Evolutionary conservation across 345 rosid genomes (phyloP).

Genomic region (Salix caprea): DNA sequence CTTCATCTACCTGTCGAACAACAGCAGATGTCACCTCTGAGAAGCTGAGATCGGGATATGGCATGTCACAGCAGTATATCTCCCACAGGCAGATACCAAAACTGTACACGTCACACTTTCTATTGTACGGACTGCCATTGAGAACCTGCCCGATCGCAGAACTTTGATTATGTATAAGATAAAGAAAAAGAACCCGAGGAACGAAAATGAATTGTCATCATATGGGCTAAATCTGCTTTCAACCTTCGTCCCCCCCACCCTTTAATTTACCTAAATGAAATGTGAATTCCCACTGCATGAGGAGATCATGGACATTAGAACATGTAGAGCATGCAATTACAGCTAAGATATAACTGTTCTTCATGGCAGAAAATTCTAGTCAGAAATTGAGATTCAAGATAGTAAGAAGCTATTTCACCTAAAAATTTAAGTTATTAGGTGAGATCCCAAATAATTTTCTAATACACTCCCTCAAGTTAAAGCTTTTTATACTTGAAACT

Average conservation of each 20-base stretch:
- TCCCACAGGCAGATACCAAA: conserved; percentile 43
- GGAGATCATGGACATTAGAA: neutral
- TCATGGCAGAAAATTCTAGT: neutral
- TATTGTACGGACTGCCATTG: conserved; percentile 31
- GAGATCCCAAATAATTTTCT: no score
- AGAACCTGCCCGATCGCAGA: conserved; percentile 26
- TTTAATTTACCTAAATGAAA: no score
- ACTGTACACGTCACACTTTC: conserved; percentile 41
- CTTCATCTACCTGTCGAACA: conserved; percentile 31
- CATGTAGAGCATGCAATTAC: neutral
- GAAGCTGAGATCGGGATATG: conserved; percentile 38
- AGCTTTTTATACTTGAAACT: accelerated
- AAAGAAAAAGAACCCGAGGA: neutral
- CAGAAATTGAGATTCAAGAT: neutral
- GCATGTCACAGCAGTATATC: conserved; percentile 44
- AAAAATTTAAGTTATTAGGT: no score
- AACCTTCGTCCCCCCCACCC: no score
- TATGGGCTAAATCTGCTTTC: neutral
- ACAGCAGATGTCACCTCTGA: conserved; percentile 38
- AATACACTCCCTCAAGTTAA: no score
- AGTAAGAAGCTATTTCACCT: accelerated
- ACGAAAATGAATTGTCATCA: neutral
- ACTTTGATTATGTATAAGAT: neutral
- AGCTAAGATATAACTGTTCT: neutral
- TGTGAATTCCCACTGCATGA: no score